Evolutionary conservation across 192 early-diverging fungal species (phyloP).

Genomic region (Coemansia sp.): DNA sequence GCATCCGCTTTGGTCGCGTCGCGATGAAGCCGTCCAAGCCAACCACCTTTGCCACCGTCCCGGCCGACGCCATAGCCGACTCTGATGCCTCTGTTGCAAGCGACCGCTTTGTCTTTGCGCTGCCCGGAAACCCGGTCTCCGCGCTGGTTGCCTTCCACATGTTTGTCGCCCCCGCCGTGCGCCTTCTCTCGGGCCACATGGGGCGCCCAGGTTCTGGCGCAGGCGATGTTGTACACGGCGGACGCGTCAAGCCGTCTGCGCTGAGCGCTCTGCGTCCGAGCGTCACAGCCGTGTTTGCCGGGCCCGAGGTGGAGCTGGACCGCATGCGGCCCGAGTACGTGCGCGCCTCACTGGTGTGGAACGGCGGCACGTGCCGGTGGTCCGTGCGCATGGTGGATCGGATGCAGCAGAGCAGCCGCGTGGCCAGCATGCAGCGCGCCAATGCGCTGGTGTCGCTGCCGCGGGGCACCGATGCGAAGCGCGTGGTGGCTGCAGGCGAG

Average conservation of each 20-base stretch:
- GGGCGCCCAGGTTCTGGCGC: not conserved
- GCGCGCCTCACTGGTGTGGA: constrained; percentile 32
- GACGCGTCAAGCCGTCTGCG: not conserved
- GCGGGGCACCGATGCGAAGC: constrained; percentile 29
- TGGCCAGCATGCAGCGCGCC: constrained; percentile 73
- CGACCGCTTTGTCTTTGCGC: constrained; percentile 73
- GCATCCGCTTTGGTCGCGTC: constrained; percentile 88
- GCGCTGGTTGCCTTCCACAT: constrained; percentile 85
- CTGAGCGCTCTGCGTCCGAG: constrained; percentile 57
- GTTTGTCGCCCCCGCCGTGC: constrained; percentile 84
- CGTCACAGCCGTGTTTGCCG: constrained; percentile 74
- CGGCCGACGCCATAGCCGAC: not conserved
- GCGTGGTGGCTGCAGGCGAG: constrained; percentile 15
- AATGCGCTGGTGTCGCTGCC: constrained; percentile 83
- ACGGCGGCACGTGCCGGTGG: constrained; percentile 26
- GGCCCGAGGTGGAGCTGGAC: constrained; percentile 51
- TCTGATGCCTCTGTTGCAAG: not conserved
- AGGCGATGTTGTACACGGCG: not conserved
- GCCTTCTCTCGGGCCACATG: constrained; percentile 72
- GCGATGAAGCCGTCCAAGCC: constrained; percentile 95
- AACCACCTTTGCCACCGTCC: constrained; percentile 87
- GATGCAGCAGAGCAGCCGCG: constrained; percentile 76
- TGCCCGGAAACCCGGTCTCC: constrained; percentile 96
- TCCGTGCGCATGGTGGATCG: constrained; percentile 61
- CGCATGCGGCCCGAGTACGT: constrained; percentile 35